Evolutionary conservation across 768 basidiomycete genomes (phyloP).

Genomic region (Mycena amicta): DNA sequence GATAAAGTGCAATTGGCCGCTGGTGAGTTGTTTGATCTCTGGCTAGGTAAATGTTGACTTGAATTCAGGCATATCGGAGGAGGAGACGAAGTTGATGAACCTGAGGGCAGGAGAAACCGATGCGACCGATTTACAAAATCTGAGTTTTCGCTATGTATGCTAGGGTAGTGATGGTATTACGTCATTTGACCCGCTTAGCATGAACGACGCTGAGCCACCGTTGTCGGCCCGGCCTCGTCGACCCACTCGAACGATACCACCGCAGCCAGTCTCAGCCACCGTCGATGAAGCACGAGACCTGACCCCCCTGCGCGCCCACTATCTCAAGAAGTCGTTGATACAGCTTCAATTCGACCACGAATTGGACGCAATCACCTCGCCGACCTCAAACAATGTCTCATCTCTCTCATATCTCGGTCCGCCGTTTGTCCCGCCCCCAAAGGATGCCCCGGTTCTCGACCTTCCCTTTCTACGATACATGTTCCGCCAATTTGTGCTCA

Average conservation of each 20-base stretch:
- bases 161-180: background rate
- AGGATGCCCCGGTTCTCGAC: conserved; percentile 60
- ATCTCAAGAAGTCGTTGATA: conserved; percentile 95
- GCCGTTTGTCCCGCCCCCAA: conserved; percentile 78
- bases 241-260: background rate
- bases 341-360: conserved; percentile 85
- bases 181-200: background rate
- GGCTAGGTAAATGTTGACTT: no score
- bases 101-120: conserved; percentile 1
- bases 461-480: conserved; percentile 88
- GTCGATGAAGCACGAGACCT: conserved; percentile 44
- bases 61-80: no score
- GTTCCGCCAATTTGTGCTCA: conserved; percentile 90
- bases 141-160: conserved; percentile 11
- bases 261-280: background rate
- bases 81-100: no score
- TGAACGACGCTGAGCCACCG: background rate
- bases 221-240: background rate
- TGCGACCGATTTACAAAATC: conserved; percentile 8
- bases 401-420: conserved; percentile 86
- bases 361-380: conserved; percentile 63
- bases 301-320: conserved; percentile 91
- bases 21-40: no score
- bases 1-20: conserved; percentile 7
- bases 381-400: conserved; percentile 50